Conservation (phyloP, 108 stramenopile genomes). For the Skeletonema menzelii region DNA sequence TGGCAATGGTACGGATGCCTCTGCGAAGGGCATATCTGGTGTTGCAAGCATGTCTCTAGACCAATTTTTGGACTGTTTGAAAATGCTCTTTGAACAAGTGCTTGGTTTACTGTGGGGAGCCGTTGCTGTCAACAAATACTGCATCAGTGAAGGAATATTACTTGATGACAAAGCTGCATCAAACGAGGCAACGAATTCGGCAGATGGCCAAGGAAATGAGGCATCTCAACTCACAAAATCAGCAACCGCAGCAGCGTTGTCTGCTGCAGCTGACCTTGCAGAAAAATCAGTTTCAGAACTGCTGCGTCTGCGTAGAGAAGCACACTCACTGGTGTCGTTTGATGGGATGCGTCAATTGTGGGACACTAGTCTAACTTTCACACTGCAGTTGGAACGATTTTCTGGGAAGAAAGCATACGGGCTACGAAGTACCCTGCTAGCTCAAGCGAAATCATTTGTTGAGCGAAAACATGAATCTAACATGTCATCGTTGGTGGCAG, state of each 20-base stretch:
- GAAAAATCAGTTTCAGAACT: constrained; percentile 84
- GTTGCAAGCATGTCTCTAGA: constrained; percentile 78
- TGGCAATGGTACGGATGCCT: constrained; percentile 11
- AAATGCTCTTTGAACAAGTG: constrained; percentile 87
- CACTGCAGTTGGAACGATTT: constrained; percentile 69
- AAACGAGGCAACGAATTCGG: not conserved
- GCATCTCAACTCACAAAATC: constrained; percentile 37
- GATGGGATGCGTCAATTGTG: constrained; percentile 87
- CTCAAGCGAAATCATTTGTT: constrained; percentile 93
- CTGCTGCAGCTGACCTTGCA: constrained; percentile 72
- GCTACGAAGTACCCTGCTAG: constrained; percentile 86
- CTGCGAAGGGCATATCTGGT: constrained; percentile 43
- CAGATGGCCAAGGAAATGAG: constrained; percentile 4
- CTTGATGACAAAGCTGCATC: constrained; percentile 26
- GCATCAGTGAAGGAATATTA: constrained; percentile 53
- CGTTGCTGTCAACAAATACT: constrained; percentile 60
- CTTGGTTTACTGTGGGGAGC: constrained; percentile 66
- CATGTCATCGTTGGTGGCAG: constrained; percentile 83
- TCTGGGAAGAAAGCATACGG: constrained; percentile 77
- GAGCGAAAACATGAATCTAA: constrained; percentile 90
- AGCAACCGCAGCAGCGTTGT: constrained; percentile 65
- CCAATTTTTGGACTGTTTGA: constrained; percentile 82
- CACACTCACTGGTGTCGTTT: constrained; percentile 75
- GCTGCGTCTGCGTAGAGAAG: constrained; percentile 81
- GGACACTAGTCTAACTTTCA: constrained; percentile 80